Percentiles rank a stretch among this genome's conserved stretches.
These are phyloP conservation scores for Emergomyces africanus DNA, from an alignment of 2,329 filamentous ascomycete species.

Conservation along the genomic window DNA sequence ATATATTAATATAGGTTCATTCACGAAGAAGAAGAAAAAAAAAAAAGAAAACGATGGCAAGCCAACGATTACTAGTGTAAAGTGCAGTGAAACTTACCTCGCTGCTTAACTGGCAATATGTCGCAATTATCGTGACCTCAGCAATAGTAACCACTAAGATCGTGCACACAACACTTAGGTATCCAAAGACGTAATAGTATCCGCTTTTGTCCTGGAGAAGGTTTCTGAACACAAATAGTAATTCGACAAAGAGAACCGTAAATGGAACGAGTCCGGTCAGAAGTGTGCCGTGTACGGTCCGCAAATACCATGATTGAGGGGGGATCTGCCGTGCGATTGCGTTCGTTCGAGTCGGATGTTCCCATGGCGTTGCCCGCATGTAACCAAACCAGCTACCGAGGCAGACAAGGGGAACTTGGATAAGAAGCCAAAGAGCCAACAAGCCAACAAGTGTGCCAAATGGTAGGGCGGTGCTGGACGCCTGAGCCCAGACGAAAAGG, in stretches of 20 bases:
- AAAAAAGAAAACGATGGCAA: not conserved
- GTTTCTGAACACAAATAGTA: constrained; percentile 76
- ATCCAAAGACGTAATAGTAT: constrained; percentile 87
- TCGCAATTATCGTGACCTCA: constrained; percentile 70
- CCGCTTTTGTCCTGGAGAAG: constrained; percentile 84
- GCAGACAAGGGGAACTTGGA: constrained; percentile 77
- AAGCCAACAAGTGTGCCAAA: constrained; percentile 66
- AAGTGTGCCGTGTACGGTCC: constrained; percentile 49
- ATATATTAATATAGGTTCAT: not conserved
- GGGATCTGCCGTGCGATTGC: constrained; percentile 62
- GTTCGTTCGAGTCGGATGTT: constrained; percentile 69
- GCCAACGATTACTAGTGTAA: not conserved
- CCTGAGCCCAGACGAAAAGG: constrained; percentile 81
- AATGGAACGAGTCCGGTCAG: constrained; percentile 71
- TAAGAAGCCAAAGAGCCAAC: constrained; percentile 65
- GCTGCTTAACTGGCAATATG: constrained; percentile 69
- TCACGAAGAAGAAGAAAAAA: too few species aligned
- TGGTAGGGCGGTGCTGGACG: constrained; percentile 74
- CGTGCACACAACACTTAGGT: constrained; percentile 58
- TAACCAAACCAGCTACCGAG: constrained; percentile 67
- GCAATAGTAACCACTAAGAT: constrained; percentile 66
- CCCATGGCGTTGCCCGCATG: constrained; percentile 53
- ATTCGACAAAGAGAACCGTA: constrained; percentile 76
- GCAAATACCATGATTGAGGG: constrained; percentile 60
- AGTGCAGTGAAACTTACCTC: constrained; percentile 40